phyloP scores from a whole-genome alignment of 192 early-diverging fungal genomes.

The Linnemannia exigua region DNA sequence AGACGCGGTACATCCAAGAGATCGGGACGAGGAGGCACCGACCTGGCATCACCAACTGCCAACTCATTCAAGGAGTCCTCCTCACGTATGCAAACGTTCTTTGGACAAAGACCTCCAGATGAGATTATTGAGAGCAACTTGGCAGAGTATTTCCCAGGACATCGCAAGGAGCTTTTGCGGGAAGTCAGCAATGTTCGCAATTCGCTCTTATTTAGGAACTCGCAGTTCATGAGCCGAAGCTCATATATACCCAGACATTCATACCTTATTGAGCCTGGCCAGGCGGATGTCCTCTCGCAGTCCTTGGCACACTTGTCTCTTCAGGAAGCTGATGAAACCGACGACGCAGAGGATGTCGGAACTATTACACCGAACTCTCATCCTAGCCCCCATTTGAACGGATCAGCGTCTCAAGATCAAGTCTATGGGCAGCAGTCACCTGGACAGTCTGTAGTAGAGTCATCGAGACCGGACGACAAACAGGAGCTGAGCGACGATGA shows the following conservation, averaged over 20 bases:
- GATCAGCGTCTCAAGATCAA: background rate
- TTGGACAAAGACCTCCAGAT: conserved; percentile 95
- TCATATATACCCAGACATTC: conserved; percentile 58
- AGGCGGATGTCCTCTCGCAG: conserved; percentile 50
- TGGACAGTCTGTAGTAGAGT: background rate
- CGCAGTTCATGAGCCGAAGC: conserved; percentile 52
- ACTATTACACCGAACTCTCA: background rate
- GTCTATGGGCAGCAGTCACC: background rate
- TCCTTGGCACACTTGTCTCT: conserved; percentile 46
- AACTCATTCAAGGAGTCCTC: conserved; percentile 60
- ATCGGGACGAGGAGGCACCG: conserved; percentile 19
- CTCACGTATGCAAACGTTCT: conserved; percentile 76
- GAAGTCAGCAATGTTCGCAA: conserved; percentile 53
- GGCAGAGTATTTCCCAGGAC: conserved; percentile 89
- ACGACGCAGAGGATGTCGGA: conserved; percentile 24
- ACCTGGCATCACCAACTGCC: conserved; percentile 61
- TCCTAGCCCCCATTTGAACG: background rate
- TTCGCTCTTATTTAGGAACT: conserved; percentile 46
- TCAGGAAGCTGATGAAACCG: conserved; percentile 48
- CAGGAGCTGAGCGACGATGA: conserved; percentile 11
- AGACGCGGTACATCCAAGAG: conserved; percentile 61
- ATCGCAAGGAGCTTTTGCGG: conserved; percentile 57
- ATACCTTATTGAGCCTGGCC: conserved; percentile 52
- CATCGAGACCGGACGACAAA: conserved; percentile 1
- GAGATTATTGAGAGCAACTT: conserved; percentile 94